Conservation (phyloP, 257 asterid genomes). For the Primulina tabacum region DNA sequence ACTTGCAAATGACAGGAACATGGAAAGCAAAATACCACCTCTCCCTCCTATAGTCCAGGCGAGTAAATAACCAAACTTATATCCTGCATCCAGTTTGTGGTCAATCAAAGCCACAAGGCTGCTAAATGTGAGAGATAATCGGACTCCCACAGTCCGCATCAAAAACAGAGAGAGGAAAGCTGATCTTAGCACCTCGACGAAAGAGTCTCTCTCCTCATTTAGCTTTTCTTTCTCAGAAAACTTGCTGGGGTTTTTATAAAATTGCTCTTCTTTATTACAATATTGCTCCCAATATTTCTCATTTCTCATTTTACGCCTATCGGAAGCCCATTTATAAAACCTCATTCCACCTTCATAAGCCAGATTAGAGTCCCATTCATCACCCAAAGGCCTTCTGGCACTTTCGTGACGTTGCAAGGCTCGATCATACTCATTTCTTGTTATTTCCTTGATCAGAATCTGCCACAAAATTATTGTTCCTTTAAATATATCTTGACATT, state of each 20-base stretch:
- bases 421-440: conserved; percentile 61
- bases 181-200: conserved; percentile 63
- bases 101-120: conserved; percentile 67
- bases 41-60: conserved; percentile 78
- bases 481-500: neutral
- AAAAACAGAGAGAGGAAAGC: conserved; percentile 64
- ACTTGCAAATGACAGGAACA: conserved; percentile 65
- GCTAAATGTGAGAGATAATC: conserved; percentile 61
- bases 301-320: conserved; percentile 49
- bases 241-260: conserved; percentile 36
- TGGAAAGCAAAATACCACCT: conserved; percentile 64
- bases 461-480: conserved; percentile 26
- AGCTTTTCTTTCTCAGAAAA: conserved; percentile 32
- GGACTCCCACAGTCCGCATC: conserved; percentile 66
- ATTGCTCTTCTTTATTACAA: conserved; percentile 30
- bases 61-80: conserved; percentile 61
- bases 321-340: conserved; percentile 65
- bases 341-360: conserved; percentile 50
- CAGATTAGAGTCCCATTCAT: conserved; percentile 39
- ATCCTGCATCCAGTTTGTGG: conserved; percentile 66
- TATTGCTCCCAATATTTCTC: conserved; percentile 48
- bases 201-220: conserved; percentile 57
- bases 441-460: conserved; percentile 62
- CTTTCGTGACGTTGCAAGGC: conserved; percentile 44
- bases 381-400: conserved; percentile 34